phyloP scores from a whole-genome alignment of 129 eudicot genomes.

The Chrysanthemum seticuspe region DNA sequence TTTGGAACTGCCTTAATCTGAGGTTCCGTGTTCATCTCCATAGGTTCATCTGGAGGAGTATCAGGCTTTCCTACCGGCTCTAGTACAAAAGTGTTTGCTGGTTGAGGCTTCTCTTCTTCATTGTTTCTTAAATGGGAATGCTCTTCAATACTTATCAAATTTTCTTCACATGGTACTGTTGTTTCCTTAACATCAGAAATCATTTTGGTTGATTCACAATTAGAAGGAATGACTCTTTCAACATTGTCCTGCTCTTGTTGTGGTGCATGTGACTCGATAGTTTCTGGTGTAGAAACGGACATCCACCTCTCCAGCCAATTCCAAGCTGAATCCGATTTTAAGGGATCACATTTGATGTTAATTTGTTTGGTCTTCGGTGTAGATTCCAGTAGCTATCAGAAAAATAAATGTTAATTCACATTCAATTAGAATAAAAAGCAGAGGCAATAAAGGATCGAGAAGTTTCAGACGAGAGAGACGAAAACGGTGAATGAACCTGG shows the following conservation, averaged over 20 bases:
- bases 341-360: constrained; percentile 73
- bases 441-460: neutral
- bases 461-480: neutral
- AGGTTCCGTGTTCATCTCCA: neutral
- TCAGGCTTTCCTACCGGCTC: constrained; percentile 29
- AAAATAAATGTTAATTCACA: neutral
- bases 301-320: no score
- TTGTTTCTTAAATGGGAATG: neutral
- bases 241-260: constrained; percentile 4
- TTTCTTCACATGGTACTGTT: constrained; percentile 32
- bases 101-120: constrained; percentile 33
- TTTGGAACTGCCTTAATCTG: neutral
- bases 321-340: constrained; percentile 66
- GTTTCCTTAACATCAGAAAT: constrained; percentile 27
- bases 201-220: no score
- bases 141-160: constrained; percentile 20
- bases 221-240: constrained; percentile 10
- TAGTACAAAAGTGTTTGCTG: neutral
- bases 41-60: constrained; percentile 21
- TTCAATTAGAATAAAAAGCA: neutral
- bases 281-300: constrained; percentile 21
- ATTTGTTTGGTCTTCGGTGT: constrained; percentile 57
- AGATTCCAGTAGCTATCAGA: constrained; percentile 61
- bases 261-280: constrained; percentile 25
- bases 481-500: constrained; percentile 47